Evolutionary conservation across 1,284 basidiomycete genomes (phyloP), one percentile per base, ranked within the genome.

Genomic region (Phlebopus sp.): DNA sequence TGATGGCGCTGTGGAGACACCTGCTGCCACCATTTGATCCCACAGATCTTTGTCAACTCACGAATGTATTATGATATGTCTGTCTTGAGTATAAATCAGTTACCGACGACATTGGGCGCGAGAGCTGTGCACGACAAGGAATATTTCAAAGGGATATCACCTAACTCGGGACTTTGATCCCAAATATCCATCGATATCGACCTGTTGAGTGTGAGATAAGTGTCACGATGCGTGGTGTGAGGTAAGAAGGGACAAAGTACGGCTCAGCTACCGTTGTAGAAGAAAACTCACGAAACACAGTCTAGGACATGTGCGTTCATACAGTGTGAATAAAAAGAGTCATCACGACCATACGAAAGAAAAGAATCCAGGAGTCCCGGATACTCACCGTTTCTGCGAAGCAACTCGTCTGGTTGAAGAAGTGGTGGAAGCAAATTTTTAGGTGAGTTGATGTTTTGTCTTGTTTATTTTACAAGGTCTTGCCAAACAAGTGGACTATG

Each of bases 251-350:
- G 2, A 34, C 3, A 39, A 35, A 29, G 35, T 54, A 52, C 53
- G 55, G 73, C 69, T 86, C 83, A 86, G 82, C 69, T 78, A 78
- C 75, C 76, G 77, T 77, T 77, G 77, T 77, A 78, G 74, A 69
- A 62, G 9, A 65, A 66, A 57, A 66, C 63, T 73, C 74, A 75
- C 51, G 47, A 63, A 60, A 49, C 59, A 61, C 54, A 52, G 60
- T 61, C 59, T 52, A 14, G 52, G 61, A 62, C 66, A 37, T 51
- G 56, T 58, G 56, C 54, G 59, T 69, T 78, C 77, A 61, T 72
- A 68, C 66, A 74, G 73, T 77, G 73, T 76, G 71, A 76, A 76
- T 71, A 59, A 58, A 60, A 42, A 59, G 37, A 62, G 63, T 74
- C 72, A 74, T 75, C 72, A 72, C 55, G 48, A 59, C 61, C 67